A percentile compares a stretch with the other conserved stretches of the same genome.
Evolutionary conservation across 257 asterid genomes (phyloP).

Genomic region (Rhazya stricta): DNA sequence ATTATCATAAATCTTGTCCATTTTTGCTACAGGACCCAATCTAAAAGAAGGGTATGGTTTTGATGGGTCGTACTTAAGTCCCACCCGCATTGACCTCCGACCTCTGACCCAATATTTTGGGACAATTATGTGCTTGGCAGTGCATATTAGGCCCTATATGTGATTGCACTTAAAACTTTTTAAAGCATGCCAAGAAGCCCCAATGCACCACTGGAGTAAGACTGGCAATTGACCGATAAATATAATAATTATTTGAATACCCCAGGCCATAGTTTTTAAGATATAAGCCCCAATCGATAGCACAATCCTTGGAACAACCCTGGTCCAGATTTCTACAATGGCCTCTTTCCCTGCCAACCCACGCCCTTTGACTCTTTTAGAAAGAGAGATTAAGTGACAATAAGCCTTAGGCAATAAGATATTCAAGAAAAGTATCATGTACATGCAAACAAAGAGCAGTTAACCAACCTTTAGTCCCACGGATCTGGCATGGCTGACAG

Average conservation of each 20-base stretch:
- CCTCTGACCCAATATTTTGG: not conserved
- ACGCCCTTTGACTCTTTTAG: not conserved
- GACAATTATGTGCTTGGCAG: not conserved
- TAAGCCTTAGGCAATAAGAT: not conserved
- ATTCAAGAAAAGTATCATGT: not conserved
- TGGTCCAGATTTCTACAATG: not conserved
- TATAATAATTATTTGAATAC: not conserved
- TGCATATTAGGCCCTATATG: not conserved
- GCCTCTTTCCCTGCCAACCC: not conserved
- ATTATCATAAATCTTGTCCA: not conserved
- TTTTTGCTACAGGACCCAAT: not conserved
- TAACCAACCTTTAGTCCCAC: slow-evolving; percentile 60
- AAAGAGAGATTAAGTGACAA: not conserved
- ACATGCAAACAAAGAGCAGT: slow-evolving; percentile 5
- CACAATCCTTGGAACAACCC: not conserved
- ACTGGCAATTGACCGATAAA: not conserved
- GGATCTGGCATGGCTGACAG: slow-evolving; percentile 64
- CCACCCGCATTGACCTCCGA: not conserved
- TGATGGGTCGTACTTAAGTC: not conserved
- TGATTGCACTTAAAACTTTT: too few species aligned
- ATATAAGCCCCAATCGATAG: not conserved
- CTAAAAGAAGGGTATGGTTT: too few species aligned
- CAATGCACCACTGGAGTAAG: not conserved
- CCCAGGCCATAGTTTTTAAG: not conserved
- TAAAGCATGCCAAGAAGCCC: too few species aligned